Evolutionary conservation across 2,329 filamentous ascomycete species (phyloP).

Genomic region (Sporothrix luriei): DNA sequence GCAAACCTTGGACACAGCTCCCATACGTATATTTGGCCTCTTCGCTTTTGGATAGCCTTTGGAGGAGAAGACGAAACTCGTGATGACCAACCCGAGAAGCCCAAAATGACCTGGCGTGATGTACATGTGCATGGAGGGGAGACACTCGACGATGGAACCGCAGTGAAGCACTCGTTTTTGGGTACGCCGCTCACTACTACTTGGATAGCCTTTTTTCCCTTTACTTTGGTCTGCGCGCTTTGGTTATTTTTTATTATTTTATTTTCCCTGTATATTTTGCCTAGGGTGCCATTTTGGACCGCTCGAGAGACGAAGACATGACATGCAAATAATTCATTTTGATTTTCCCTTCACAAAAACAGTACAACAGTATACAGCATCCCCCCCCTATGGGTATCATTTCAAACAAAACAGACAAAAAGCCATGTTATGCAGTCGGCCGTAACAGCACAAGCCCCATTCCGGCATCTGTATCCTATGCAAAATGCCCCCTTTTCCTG

Average conservation of each 20-base stretch:
- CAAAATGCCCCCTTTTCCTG: not conserved
- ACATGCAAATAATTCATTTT: slow-evolving; percentile 8
- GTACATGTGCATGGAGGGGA: slow-evolving; percentile 5
- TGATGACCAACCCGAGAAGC: not conserved
- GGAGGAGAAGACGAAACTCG: not conserved
- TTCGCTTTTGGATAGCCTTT: not conserved
- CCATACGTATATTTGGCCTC: not conserved
- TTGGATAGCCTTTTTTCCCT: not conserved
- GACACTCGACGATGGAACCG: not conserved
- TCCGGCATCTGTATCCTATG: not conserved
- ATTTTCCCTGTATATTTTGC: slow-evolving; percentile 14
- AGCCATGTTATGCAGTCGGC: too few relatives aligned
- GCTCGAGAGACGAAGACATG: slow-evolving; percentile 23
- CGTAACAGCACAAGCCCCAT: not conserved
- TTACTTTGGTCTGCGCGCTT: not conserved
- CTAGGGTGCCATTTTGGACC: slow-evolving; percentile 10
- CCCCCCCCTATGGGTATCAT: too few relatives aligned
- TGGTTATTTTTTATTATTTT: not conserved
- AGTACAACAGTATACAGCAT: too few relatives aligned
- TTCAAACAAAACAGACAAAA: too few relatives aligned
- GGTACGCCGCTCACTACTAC: not conserved
- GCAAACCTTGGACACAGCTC: not conserved
- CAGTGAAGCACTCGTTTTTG: not conserved
- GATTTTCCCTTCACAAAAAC: not conserved
- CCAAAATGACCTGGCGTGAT: not conserved